Conservation (phyloP, 1,284 basidiomycete species). For the Cryptococcus hybrid region DNA sequence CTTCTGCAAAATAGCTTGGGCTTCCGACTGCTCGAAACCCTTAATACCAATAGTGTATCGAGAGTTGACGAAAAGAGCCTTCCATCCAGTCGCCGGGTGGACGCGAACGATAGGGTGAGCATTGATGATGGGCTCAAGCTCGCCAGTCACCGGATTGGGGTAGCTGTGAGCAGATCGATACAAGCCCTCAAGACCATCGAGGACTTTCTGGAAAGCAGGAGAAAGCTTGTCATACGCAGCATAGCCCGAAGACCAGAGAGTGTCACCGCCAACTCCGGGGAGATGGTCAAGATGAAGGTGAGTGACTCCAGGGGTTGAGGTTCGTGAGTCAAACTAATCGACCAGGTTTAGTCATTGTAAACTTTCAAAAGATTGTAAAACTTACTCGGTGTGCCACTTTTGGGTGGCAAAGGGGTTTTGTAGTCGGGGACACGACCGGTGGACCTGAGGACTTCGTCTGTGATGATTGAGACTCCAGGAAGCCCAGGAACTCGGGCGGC, state of each 20-base stretch:
- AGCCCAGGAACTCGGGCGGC: conserved; percentile 40
- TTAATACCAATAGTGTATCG: conserved; percentile 20
- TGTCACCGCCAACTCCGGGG: conserved; percentile 50
- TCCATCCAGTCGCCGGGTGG: conserved; percentile 67
- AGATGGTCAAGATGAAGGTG: conserved; percentile 49
- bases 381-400: conserved; percentile 19
- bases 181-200: conserved; percentile 35
- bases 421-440: conserved; percentile 8
- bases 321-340: conserved; percentile 10
- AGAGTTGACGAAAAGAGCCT: conserved; percentile 59
- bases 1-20: conserved; percentile 8
- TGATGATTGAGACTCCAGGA: conserved; percentile 10
- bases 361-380: not conserved
- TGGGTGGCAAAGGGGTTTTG: conserved; percentile 34
- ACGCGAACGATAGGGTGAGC: conserved; percentile 57
- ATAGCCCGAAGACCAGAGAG: conserved; percentile 55
- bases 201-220: conserved; percentile 28
- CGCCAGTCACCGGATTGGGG: conserved; percentile 38
- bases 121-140: conserved; percentile 62
- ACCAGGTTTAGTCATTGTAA: not conserved
- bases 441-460: conserved; percentile 14
- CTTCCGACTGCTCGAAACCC: conserved; percentile 19
- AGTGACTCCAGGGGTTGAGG: conserved; percentile 61
- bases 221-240: conserved; percentile 37
- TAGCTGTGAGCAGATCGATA: conserved; percentile 39